Evolutionary conservation across 805 yeast species (phyloP).

Genomic region (Candida saitoana): DNA sequence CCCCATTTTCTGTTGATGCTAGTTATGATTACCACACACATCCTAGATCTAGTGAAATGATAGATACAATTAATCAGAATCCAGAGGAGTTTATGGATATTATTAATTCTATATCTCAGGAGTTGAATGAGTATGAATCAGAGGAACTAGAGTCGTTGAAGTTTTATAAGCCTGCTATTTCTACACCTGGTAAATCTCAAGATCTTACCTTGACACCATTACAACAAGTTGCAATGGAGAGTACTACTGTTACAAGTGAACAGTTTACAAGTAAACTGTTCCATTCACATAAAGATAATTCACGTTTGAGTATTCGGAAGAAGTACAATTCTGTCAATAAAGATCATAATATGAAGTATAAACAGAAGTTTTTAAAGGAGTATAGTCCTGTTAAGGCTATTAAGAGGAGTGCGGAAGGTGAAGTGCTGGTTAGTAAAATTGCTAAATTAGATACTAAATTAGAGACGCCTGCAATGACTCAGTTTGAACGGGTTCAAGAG

Average conservation of each 20-base stretch:
- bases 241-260: background rate
- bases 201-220: background rate
- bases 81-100: slow-evolving; percentile 10
- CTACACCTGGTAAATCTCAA: background rate
- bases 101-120: slow-evolving; percentile 15
- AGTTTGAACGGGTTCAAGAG: background rate
- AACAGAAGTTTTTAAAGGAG: slow-evolving; percentile 15
- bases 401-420: background rate
- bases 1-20: slow-evolving; percentile 9
- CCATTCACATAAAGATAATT: slow-evolving; percentile 7
- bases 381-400: slow-evolving; percentile 1
- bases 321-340: slow-evolving; percentile 14
- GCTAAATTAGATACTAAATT: background rate
- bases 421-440: background rate
- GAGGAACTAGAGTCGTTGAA: slow-evolving; percentile 23
- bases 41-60: slow-evolving; percentile 7
- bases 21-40: slow-evolving; percentile 6
- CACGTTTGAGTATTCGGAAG: slow-evolving; percentile 21
- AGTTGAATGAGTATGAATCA: slow-evolving; percentile 18
- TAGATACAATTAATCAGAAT: slow-evolving; percentile 10
- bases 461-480: background rate
- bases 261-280: slow-evolving; percentile 8
- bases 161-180: slow-evolving; percentile 30
- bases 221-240: slow-evolving; percentile 3
- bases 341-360: slow-evolving; percentile 17